phyloP scores from a whole-genome alignment of 2,329 filamentous ascomycete species.

The Verticillium longisporum region DNA sequence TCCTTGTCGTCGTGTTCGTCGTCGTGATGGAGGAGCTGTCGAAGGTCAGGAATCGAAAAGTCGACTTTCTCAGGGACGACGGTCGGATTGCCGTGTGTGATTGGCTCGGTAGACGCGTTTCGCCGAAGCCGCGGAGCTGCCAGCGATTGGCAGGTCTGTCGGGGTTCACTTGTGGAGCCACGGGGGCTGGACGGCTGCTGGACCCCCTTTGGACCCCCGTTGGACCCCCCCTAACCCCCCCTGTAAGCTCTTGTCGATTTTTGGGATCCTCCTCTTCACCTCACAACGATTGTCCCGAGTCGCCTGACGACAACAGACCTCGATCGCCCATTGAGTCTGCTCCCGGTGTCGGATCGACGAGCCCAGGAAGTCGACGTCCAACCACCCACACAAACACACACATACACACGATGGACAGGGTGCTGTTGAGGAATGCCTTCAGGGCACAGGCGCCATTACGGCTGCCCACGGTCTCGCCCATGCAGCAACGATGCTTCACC shows the following conservation, averaged over 20 bases:
- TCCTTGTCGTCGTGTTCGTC: neutral
- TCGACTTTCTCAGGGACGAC: slow-evolving; percentile 7
- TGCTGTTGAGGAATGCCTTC: neutral
- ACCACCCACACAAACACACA: no score
- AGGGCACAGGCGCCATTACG: slow-evolving; percentile 1
- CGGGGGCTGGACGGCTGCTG: neutral
- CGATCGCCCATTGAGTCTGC: neutral
- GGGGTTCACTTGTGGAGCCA: neutral
- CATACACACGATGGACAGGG: neutral
- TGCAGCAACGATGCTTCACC: slow-evolving; percentile 11
- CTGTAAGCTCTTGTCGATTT: neutral
- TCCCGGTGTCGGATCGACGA: neutral
- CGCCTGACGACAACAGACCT: neutral
- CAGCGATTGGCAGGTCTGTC: neutral
- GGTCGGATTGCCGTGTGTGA: slow-evolving; percentile 18
- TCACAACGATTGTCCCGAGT: neutral
- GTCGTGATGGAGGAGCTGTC: neutral
- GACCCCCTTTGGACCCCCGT: no score
- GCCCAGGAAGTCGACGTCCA: neutral
- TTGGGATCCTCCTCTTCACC: neutral
- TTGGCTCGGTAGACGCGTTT: slow-evolving; percentile 23
- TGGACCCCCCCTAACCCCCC: no score
- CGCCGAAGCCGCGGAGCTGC: neutral
- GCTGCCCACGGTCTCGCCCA: neutral
- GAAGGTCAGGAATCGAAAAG: slow-evolving; percentile 7